Conservation (phyloP, 345 rosid species). For the Euphorbia pulcherrima region DNA sequence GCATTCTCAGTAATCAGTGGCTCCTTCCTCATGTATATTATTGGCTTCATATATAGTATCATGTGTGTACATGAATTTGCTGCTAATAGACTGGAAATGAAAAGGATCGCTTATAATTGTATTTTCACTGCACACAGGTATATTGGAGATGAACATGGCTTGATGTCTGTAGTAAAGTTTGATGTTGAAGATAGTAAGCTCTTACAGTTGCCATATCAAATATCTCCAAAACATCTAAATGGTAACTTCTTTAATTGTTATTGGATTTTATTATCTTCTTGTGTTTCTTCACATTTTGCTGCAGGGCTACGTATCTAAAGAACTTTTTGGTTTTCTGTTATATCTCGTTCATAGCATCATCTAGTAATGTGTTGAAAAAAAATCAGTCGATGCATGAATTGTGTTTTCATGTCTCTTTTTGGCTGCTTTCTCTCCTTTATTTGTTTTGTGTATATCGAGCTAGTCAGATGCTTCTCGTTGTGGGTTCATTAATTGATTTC, state of each 20-base stretch:
- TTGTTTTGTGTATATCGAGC: not conserved
- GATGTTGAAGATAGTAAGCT: slow-evolving; percentile 49
- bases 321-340: not conserved
- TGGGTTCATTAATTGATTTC: not conserved
- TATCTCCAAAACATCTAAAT: slow-evolving; percentile 55
- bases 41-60: slow-evolving; percentile 13
- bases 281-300: not conserved
- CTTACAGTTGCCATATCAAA: slow-evolving; percentile 53
- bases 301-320: not conserved
- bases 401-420: slow-evolving; percentile 9
- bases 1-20: slow-evolving; percentile 68
- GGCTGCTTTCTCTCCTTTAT: not conserved
- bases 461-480: not conserved
- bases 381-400: not conserved
- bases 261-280: not conserved
- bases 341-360: not conserved
- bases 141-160: slow-evolving; percentile 79
- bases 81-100: slow-evolving; percentile 12
- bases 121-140: slow-evolving; percentile 42
- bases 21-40: slow-evolving; percentile 65
- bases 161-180: slow-evolving; percentile 60
- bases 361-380: not conserved
- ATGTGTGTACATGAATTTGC: slow-evolving; percentile 7
- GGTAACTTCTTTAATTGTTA: slow-evolving; percentile 37
- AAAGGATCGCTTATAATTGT: slow-evolving; percentile 7